phyloP scores from a whole-genome alignment of 805 yeast genomes.

The Yarrowia sp. region DNA sequence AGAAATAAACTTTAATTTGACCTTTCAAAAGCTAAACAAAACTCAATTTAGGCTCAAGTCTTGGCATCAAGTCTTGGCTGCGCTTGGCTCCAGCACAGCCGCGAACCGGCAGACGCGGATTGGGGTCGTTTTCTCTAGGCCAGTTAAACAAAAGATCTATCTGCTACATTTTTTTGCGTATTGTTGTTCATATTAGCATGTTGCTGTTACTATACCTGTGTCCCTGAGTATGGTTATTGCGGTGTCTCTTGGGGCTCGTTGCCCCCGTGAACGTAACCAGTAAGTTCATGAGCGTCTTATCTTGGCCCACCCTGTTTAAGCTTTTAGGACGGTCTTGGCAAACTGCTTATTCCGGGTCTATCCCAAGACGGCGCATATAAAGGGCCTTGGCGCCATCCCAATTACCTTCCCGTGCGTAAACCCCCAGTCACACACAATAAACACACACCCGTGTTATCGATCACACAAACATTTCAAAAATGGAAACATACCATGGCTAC shows the following conservation, averaged over 20 bases:
- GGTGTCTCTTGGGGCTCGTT: not conserved
- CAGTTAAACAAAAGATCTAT: not conserved
- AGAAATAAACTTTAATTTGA: not conserved
- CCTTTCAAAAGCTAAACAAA: not conserved
- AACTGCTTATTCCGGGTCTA: conserved; percentile 26
- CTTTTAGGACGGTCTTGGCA: conserved; percentile 24
- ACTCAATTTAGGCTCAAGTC: conserved; percentile 19
- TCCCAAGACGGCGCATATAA: conserved; percentile 25
- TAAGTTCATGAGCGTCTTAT: not conserved
- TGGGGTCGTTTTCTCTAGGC: not conserved
- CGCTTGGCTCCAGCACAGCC: conserved; percentile 23
- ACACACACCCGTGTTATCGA: conserved; percentile 49
- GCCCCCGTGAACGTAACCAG: not conserved
- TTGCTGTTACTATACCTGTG: too few species aligned
- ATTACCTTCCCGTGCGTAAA: not conserved
- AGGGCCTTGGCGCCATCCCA: conserved; percentile 24
- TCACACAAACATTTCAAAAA: conserved; percentile 34
- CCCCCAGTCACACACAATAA: not conserved
- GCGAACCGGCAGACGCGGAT: not conserved
- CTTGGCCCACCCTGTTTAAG: conserved; percentile 25
- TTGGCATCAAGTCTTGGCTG: conserved; percentile 26
- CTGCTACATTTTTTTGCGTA: not conserved
- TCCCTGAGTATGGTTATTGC: too few species aligned
- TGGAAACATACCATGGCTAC: conserved; percentile 63
- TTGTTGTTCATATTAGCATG: not conserved